phyloP scores from a whole-genome alignment of 441 rosid species.

The Lepidium campestre region DNA sequence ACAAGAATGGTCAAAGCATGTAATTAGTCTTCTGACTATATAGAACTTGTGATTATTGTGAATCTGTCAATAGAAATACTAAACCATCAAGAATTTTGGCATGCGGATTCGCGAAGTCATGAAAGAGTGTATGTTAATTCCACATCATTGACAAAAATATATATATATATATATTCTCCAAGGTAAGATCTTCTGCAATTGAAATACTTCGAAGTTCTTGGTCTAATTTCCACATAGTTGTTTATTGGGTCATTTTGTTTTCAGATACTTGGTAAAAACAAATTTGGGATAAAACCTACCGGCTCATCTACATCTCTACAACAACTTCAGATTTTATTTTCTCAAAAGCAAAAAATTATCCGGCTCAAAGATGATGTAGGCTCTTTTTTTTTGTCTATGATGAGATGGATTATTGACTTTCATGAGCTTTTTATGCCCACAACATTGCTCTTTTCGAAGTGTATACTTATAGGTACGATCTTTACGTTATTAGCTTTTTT shows the following conservation, averaged over 20 bases:
- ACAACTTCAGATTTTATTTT: constrained; percentile 55
- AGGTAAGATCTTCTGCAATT: constrained; percentile 34
- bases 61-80: neutral
- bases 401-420: too few species aligned
- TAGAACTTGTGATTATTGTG: neutral
- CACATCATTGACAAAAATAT: constrained; percentile 57
- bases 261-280: constrained; percentile 50
- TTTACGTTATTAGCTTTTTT: too few species aligned
- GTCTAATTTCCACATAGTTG: neutral
- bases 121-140: constrained; percentile 59
- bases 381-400: neutral
- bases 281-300: constrained; percentile 31
- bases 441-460: too few species aligned
- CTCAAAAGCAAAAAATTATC: constrained; percentile 44
- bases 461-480: too few species aligned
- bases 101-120: constrained; percentile 48
- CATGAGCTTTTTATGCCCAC: too few species aligned
- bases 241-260: constrained; percentile 24
- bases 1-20: constrained; percentile 65
- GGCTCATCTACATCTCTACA: constrained; percentile 49
- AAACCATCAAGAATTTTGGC: neutral
- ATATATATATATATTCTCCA: constrained; percentile 70
- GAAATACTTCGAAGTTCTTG: neutral
- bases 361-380: constrained; percentile 69
- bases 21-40: neutral